Evolutionary conservation across 2,329 filamentous ascomycete species (phyloP).

Genomic region (Phyllosticta ampelicida): DNA sequence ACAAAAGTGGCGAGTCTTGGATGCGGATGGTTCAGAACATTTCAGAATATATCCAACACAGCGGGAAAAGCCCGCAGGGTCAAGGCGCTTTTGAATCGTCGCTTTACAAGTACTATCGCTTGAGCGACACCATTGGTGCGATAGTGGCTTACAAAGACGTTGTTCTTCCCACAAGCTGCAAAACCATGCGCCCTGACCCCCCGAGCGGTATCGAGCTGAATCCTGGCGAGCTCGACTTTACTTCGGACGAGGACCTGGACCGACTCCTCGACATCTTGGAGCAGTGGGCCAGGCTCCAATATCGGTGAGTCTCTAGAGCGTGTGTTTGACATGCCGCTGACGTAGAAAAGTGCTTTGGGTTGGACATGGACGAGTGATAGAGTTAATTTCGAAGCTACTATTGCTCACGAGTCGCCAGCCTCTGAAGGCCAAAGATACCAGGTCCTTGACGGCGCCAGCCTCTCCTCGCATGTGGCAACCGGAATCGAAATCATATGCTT

Average conservation of each 20-base stretch:
- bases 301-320: neutral
- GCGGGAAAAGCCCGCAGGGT: neutral
- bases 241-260: neutral
- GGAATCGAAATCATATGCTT: conserved; percentile 9
- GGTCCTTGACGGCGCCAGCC: neutral
- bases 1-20: conserved; percentile 6
- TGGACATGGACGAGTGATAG: conserved; percentile 5
- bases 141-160: conserved; percentile 4
- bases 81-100: conserved; percentile 4
- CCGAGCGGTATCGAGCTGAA: neutral
- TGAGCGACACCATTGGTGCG: conserved; percentile 3
- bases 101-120: conserved; percentile 3
- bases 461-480: neutral
- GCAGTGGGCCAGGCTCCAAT: conserved; percentile 5
- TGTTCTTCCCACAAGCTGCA: neutral
- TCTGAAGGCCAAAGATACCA: neutral
- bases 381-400: neutral
- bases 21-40: neutral
- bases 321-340: neutral
- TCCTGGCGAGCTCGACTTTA: neutral
- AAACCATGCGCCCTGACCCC: neutral
- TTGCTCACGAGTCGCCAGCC: neutral
- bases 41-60: conserved; percentile 2
- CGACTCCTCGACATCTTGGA: conserved; percentile 3
- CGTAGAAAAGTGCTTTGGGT: neutral